Evolutionary conservation across 495 filamentous ascomycete species (phyloP).

Genomic region (Lophium mytilinum): DNA sequence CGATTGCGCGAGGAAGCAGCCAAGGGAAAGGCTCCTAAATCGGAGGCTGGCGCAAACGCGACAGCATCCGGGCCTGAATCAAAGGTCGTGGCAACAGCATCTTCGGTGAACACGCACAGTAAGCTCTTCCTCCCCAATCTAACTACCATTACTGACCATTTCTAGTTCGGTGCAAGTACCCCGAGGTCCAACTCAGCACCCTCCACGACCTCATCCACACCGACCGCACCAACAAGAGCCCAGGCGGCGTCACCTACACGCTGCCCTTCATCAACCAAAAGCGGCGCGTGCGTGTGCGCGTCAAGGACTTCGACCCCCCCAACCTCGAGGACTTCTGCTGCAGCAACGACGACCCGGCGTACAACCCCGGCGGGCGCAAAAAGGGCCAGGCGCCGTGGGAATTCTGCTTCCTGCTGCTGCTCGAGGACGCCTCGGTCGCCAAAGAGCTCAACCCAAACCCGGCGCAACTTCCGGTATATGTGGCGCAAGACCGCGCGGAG

Average conservation of each 20-base stretch:
- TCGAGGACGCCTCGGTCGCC: constrained; percentile 25
- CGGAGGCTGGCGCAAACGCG: too few relatives aligned
- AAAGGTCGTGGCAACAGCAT: background rate
- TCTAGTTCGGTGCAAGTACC: constrained; percentile 27
- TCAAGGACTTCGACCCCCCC: constrained; percentile 73
- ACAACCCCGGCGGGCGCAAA: background rate
- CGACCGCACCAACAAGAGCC: constrained; percentile 30
- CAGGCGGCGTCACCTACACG: constrained; percentile 38
- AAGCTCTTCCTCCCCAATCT: constrained; percentile 10
- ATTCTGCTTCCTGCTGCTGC: constrained; percentile 31
- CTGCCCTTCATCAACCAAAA: constrained; percentile 68
- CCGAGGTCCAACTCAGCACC: constrained; percentile 35
- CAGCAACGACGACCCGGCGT: constrained; percentile 17
- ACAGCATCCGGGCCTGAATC: too few relatives aligned
- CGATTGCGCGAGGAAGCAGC: constrained; percentile 20
- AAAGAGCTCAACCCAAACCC: background rate
- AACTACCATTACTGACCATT: background rate
- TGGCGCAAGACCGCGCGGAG: constrained; percentile 57
- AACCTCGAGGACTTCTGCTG: constrained; percentile 64
- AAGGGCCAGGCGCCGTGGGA: constrained; percentile 13
- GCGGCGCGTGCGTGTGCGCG: constrained; percentile 58
- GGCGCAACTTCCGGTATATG: constrained; percentile 49
- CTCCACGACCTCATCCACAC: constrained; percentile 46
- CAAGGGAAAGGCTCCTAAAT: constrained; percentile 14
- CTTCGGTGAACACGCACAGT: constrained; percentile 28